These are phyloP conservation scores for Yamadazyma phyllophila DNA, from an alignment of 805 yeast genomes.

Conservation along the genomic window DNA sequence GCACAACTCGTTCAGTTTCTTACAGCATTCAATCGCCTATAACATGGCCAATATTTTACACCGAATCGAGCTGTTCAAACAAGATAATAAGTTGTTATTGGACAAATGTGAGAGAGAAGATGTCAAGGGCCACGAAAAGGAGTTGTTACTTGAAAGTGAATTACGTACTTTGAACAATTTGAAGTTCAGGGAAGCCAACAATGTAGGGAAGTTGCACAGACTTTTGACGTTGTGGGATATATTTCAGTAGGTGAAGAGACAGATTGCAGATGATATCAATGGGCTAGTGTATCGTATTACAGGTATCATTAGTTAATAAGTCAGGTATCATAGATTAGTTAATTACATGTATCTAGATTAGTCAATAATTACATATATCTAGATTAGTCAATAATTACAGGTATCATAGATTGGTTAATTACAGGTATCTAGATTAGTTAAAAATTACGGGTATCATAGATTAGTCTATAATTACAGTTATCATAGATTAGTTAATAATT, in stretches of 20 bases:
- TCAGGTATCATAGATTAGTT: no score
- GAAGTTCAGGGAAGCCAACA: conserved; percentile 53
- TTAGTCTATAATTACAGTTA: no score
- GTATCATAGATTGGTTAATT: no score
- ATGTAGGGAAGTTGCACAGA: conserved; percentile 55
- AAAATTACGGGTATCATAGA: no score
- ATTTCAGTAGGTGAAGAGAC: conserved; percentile 16
- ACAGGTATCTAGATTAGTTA: no score
- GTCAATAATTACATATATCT: no score
- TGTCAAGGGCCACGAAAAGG: conserved; percentile 78
- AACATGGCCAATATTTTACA: conserved; percentile 53
- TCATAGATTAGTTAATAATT: no score
- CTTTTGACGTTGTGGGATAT: conserved; percentile 46
- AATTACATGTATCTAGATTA: no score
- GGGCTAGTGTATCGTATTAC: no score
- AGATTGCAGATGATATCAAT: no score
- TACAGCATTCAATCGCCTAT: conserved; percentile 45
- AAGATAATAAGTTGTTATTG: conserved; percentile 62
- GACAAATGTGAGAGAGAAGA: conserved; percentile 87
- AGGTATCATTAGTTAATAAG: no score
- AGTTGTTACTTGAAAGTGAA: conserved; percentile 71
- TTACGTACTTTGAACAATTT: conserved; percentile 64
- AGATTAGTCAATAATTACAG: no score
- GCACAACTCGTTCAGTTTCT: conserved; percentile 27
- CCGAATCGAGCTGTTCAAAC: conserved; percentile 51